Conservation (phyloP, 345 rosid species). For the Heritiera littoralis region DNA sequence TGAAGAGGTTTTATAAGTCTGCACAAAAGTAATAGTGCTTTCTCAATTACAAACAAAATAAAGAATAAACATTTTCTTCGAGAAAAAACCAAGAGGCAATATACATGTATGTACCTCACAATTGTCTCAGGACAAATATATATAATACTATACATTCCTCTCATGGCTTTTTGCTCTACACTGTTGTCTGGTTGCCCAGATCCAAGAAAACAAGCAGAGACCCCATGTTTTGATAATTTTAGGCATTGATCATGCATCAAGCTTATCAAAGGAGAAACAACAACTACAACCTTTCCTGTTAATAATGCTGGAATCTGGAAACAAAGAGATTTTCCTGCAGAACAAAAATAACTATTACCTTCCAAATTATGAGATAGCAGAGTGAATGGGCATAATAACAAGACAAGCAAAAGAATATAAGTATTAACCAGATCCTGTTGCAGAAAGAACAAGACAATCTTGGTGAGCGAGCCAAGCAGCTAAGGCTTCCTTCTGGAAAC, state of each 20-base stretch:
- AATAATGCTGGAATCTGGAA: slow-evolving; percentile 88
- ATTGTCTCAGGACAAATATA: slow-evolving; percentile 91
- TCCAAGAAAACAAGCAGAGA: slow-evolving; percentile 94
- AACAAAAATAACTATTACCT: slow-evolving; percentile 7
- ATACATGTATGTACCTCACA: slow-evolving; percentile 45
- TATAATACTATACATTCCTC: slow-evolving; percentile 72
- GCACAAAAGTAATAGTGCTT: slow-evolving; percentile 25
- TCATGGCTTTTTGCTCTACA: slow-evolving; percentile 85
- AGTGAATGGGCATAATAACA: not conserved
- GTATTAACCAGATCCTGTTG: slow-evolving; percentile 81
- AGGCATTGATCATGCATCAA: slow-evolving; percentile 96
- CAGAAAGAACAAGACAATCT: slow-evolving; percentile 88
- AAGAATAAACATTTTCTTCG: slow-evolving; percentile 5
- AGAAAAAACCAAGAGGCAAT: not conserved
- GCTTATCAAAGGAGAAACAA: slow-evolving; percentile 89
- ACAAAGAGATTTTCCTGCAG: slow-evolving; percentile 83
- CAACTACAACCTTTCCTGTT: slow-evolving; percentile 80
- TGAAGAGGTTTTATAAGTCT: slow-evolving; percentile 75
- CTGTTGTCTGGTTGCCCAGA: slow-evolving; percentile 88
- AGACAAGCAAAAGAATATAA: slow-evolving; percentile 12
- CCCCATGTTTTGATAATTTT: slow-evolving; percentile 66
- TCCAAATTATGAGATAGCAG: not conserved
- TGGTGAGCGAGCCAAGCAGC: slow-evolving; percentile 65
- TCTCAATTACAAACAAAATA: slow-evolving; percentile 15
- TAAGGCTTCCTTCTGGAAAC: slow-evolving; percentile 80